Base-by-base conservation (phyloP, 192 early-diverging fungal species). In the Lobulomyces angularis region DNA sequence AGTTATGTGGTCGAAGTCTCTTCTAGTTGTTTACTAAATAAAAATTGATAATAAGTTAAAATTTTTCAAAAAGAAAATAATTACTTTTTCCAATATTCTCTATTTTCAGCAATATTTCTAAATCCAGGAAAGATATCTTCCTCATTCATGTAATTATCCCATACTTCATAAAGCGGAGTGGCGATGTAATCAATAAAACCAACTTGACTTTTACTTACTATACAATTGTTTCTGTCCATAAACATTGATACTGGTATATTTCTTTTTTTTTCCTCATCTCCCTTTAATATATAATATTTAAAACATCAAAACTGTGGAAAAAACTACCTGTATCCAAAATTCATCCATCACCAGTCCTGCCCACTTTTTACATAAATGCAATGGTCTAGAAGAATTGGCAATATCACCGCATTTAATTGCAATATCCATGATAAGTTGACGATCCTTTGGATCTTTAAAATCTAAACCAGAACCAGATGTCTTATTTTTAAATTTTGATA, bases 161-260 rank as follows among this genome's bases (percentile, higher is more conserved):
- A 67, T 1, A 48, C 55, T 23, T 77, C 73, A 45, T 67, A 77
- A 24, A 77, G 51, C 17, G 73, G 73, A 19, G 48, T 45, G 9
- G 73, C 73, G 29, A 77, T 61, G 51, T 63, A 70, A 38, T 77
- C 73, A 21, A 77, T 74, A 46, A 77, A 77, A 7, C 69, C 73
- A 26, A 77, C 63, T 45, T 75, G 73, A 42, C 73, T 73, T 38
- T 74, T 77, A 2, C 53, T 51, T 12, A 70, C 55, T 18, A 54
- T 51, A 16, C 66, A 67, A n/a, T 49, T 67, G 21, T 45, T 22
- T 17, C 73, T 35, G 44, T 77, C 73, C 69, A 77, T 74, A 28
- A 77, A 67, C 40, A 61, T 51, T 1, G 61, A 65, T 3, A 77
- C 45, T 11, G 66, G 61, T 28, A 73, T 22, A 3, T 67, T 67